Base-by-base conservation (phyloP, 2,329 filamentous ascomycete genomes). In the Fusarium humuli region DNA sequence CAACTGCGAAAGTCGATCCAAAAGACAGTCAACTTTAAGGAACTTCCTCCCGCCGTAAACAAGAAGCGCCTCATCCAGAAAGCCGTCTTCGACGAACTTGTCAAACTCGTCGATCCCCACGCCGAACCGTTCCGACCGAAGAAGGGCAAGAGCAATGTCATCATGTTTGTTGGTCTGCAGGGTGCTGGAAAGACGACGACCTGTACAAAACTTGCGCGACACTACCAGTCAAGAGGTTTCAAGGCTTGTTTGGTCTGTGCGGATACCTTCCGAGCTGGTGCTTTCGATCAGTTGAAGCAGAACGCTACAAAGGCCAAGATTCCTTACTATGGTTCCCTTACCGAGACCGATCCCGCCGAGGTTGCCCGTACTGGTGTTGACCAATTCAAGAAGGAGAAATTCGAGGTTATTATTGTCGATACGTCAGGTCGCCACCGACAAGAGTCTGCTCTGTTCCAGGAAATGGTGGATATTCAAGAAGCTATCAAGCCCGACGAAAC, bases 231-330 rank as follows among this genome's bases (percentile, higher is more conserved):
- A 12, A 87, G 96, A 68, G 96, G 96, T 1, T 97, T 98, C 86
- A 94, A 93, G 81, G 89, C 94, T 10, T 97, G 95, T 73, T 84
- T 99, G 59, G 96, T 99, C 34, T 99, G 96, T 83, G 96, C 96
- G 52, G 96, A 99, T 82, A 99, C 96, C 27, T 99, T 99, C 86
- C 93, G 96, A 83, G 96, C 96, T 34, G 96, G 96, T 85, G 96
- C 96, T 44, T 99, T 99, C 75, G 96, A 99, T 79, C 96, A 99
- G 83, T 82, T 99, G 80, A 98, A 98, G 84, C 96, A 99, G 83
- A 99, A 99, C 79, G 96, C 96, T 3, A 98, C 94, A 34, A 99
- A 98, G 81, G 96, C 96, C 53, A 98, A 98, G 84, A 98, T 99
- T 55, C 96, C 96, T 12, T 99, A 99, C 86, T 99, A 97, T 79